Base-by-base conservation (phyloP, 441 rosid species). In the Eutrema salsugineum region DNA sequence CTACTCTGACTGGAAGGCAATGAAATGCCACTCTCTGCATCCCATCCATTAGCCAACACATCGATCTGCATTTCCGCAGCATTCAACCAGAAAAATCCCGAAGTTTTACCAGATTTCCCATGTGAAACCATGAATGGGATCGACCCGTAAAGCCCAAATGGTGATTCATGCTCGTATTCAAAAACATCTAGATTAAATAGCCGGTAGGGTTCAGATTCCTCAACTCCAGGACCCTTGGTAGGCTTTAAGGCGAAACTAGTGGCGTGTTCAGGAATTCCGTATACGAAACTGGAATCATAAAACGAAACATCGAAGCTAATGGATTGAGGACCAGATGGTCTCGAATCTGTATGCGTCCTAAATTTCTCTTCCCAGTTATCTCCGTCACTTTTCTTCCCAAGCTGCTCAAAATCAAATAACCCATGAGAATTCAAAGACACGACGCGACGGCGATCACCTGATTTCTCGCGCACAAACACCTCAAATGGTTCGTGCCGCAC, bases 21-120 rank as follows among this genome's bases (percentile, higher is more conserved):
- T 22, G 83, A 66, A 79, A 93, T 83, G 36, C 86, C 84, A 46
- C 84, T 81, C 60, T 87, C 98, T 2, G 93, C 91, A 80, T 91
- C 90, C 99, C 99, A 93, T 11, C 97, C 98, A 36, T 80, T 83
- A 2, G 83, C 96, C 69, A 96, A 71, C 15, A 96, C 98, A 84
- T 96, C 99, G 82, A 96, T 93, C 84, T 96, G 98, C 99, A 96
- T 96, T 77, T 96, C 99, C 0, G 99, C 99, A 24, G 98, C 97
- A 78, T 96, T 96, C 73, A 96, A 71, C 99, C 99, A 96, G 80
- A 96, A 93, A 71, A 96, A 93, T 1, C 99, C 99, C 0, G 87
- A 85, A 63, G 83, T 88, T 71, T 82, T 87, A 11, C 96, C 90
- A 0, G 80, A 78, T 77, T 88, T 90, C 15, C 98, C 93, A 50